Evolutionary conservation across 352 stramenopile genomes (phyloP).

Genomic region (Elongisporangium senticosum): DNA sequence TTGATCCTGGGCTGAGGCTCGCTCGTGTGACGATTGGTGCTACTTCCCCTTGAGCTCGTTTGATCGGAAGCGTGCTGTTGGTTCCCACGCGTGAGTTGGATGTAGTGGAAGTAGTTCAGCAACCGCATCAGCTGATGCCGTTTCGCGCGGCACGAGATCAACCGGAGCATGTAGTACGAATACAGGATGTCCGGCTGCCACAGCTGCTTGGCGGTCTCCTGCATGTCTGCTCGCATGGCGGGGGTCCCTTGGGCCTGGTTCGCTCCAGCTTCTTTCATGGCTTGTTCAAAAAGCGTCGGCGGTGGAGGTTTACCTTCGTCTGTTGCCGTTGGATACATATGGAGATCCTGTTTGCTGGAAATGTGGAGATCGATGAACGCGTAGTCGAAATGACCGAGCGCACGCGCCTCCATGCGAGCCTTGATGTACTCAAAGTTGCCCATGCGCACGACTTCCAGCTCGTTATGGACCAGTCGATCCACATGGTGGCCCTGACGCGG

Average conservation of each 20-base stretch:
- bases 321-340: neutral
- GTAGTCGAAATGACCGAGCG: conserved; percentile 27
- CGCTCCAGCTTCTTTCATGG: neutral
- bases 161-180: conserved; percentile 32
- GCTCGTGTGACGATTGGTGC: conserved; percentile 4
- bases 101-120: conserved; percentile 47
- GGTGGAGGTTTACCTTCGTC: neutral
- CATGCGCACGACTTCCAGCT: conserved; percentile 33
- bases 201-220: conserved; percentile 4
- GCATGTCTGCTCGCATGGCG: conserved; percentile 1
- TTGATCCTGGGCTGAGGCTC: conserved; percentile 3
- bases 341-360: neutral
- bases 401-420: conserved; percentile 26
- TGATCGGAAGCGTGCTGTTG: conserved; percentile 1
- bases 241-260: neutral
- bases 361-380: conserved; percentile 25
- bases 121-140: conserved; percentile 32
- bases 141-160: conserved; percentile 31
- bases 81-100: conserved; percentile 10
- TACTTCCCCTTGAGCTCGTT: neutral
- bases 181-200: conserved; percentile 26
- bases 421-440: conserved; percentile 29
- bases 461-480: conserved; percentile 27
- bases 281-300: neutral
- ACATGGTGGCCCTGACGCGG: conserved; percentile 12